phyloP scores from a whole-genome alignment of 352 stramenopile genomes.

The Phytophthora ohioensis region DNA sequence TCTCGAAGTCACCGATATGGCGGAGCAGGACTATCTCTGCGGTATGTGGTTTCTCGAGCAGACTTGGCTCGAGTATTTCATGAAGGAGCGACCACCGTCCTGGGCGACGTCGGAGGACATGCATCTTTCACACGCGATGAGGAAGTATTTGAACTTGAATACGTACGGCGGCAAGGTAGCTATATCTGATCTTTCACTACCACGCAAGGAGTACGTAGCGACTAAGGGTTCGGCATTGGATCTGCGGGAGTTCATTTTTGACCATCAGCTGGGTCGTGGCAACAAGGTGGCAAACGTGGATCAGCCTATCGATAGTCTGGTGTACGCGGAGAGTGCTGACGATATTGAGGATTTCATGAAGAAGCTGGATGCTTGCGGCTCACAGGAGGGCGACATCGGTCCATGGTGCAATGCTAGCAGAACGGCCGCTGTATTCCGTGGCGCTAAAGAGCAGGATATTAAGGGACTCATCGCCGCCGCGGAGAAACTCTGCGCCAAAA shows the following conservation, averaged over 20 bases:
- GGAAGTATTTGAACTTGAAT: conserved; percentile 75
- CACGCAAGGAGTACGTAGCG: conserved; percentile 45
- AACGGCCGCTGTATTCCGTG: conserved; percentile 64
- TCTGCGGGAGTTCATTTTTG: conserved; percentile 67
- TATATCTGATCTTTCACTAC: conserved; percentile 34
- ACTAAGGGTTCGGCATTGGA: conserved; percentile 54
- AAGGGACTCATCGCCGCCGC: conserved; percentile 48
- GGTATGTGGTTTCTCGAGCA: conserved; percentile 77
- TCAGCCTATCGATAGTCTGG: conserved; percentile 54
- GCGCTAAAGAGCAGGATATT: conserved; percentile 57
- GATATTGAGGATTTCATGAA: conserved; percentile 54
- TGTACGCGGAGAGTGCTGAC: conserved; percentile 57
- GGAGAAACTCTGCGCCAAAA: conserved; percentile 51
- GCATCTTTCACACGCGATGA: conserved; percentile 69
- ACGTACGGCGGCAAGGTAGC: conserved; percentile 64
- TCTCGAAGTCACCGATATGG: conserved; percentile 37
- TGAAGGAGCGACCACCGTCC: conserved; percentile 58
- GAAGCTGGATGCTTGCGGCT: conserved; percentile 46
- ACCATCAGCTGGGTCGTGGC: conserved; percentile 63
- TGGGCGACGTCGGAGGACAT: conserved; percentile 69
- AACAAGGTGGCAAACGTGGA: conserved; percentile 65
- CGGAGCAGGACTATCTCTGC: conserved; percentile 66
- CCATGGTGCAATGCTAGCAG: conserved; percentile 53
- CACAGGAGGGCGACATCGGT: conserved; percentile 8
- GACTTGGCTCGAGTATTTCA: conserved; percentile 72